phyloP scores from a whole-genome alignment of 768 basidiomycete genomes.

The Dioszegia crocea region DNA sequence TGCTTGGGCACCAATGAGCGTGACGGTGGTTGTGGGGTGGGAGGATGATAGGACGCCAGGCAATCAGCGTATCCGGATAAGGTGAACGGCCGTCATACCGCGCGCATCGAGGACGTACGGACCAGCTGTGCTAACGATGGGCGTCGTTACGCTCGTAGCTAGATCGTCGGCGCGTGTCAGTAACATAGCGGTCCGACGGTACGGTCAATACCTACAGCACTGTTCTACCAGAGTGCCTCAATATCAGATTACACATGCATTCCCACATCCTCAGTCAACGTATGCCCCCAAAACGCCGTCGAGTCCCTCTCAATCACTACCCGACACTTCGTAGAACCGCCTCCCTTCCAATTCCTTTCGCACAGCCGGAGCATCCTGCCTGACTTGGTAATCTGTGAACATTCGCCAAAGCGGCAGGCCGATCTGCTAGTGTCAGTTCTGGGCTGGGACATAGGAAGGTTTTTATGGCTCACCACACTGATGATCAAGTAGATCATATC shows the following conservation, averaged over 20 bases:
- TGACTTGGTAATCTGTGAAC: constrained; percentile 35
- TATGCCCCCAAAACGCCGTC: too few species aligned
- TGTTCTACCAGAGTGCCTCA: too few species aligned
- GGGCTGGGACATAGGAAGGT: background rate
- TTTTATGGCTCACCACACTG: constrained; percentile 51
- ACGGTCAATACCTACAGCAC: too few species aligned
- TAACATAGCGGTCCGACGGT: too few species aligned
- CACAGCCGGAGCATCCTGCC: constrained; percentile 11
- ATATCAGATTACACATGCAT: too few species aligned
- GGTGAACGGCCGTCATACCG: too few species aligned
- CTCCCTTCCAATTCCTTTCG: constrained; percentile 20
- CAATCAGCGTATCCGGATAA: background rate
- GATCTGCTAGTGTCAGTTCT: constrained; percentile 21
- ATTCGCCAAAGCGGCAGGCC: constrained; percentile 48
- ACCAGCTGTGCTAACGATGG: too few species aligned
- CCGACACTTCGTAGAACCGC: constrained; percentile 23
- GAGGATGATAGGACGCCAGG: constrained; percentile 16
- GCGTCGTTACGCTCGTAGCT: too few species aligned
- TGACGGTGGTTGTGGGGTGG: constrained; percentile 47
- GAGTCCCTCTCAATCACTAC: too few species aligned
- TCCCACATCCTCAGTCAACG: too few species aligned
- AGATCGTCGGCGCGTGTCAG: too few species aligned
- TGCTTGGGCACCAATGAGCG: constrained; percentile 40
- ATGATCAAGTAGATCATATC: constrained; percentile 56
- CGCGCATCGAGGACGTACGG: too few species aligned